Conservation (phyloP, 2,329 filamentous ascomycete genomes). For the Aureobasidium leucospermi region DNA sequence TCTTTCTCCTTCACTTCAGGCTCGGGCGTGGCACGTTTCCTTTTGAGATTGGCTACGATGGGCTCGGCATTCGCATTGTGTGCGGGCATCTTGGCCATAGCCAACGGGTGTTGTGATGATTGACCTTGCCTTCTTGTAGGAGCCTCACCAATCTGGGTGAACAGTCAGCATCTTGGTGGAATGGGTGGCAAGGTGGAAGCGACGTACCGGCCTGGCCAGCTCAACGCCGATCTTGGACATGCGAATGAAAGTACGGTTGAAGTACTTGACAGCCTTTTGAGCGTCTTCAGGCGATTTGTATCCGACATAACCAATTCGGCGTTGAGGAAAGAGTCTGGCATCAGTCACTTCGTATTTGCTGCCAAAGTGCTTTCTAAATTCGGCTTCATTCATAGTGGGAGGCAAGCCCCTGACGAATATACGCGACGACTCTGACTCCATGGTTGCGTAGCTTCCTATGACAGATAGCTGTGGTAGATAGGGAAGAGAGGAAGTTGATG, state of each 20-base stretch:
- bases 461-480: background rate
- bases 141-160: conserved; percentile 11
- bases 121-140: conserved; percentile 20
- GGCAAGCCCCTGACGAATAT: conserved; percentile 68
- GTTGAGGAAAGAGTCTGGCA: conserved; percentile 79
- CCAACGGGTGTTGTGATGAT: background rate
- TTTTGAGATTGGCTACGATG: conserved; percentile 48
- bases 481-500: background rate
- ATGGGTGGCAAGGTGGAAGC: background rate
- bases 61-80: background rate
- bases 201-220: conserved; percentile 68
- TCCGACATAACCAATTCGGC: conserved; percentile 91
- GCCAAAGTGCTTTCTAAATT: conserved; percentile 84
- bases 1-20: conserved; percentile 48
- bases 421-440: conserved; percentile 66
- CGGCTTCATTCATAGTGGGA: conserved; percentile 73
- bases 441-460: background rate
- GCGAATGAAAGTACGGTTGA: conserved; percentile 89
- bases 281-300: conserved; percentile 81
- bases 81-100: background rate
- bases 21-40: conserved; percentile 54
- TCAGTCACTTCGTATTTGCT: conserved; percentile 70
- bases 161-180: background rate
- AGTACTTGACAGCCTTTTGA: conserved; percentile 79
- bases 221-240: conserved; percentile 93